Percentiles rank a stretch among this genome's conserved stretches.
Evolutionary conservation across 2,329 filamentous ascomycete species (phyloP).

Genomic region (Aspergillus udagawae): DNA sequence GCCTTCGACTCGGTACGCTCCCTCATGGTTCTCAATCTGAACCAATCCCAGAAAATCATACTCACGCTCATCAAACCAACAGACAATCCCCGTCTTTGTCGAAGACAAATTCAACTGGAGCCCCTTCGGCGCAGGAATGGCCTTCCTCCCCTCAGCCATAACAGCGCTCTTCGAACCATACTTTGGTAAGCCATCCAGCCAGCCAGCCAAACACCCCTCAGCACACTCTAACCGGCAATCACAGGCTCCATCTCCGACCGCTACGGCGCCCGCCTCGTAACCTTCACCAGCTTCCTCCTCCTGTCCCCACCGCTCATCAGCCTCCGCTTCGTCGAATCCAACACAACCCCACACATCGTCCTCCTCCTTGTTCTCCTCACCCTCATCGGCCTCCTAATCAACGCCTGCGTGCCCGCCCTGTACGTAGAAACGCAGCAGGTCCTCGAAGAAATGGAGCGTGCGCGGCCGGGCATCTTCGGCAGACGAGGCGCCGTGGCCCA

Average conservation of each 20-base stretch:
- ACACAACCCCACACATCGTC: slow-evolving; percentile 59
- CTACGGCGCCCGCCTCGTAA: slow-evolving; percentile 60
- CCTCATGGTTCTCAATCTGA: slow-evolving; percentile 13
- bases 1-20: slow-evolving; percentile 46
- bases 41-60: slow-evolving; percentile 5
- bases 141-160: slow-evolving; percentile 57
- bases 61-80: neutral
- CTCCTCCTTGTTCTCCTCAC: slow-evolving; percentile 61
- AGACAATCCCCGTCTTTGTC: slow-evolving; percentile 52
- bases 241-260: slow-evolving; percentile 50
- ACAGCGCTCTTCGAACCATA: slow-evolving; percentile 60
- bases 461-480: slow-evolving; percentile 64
- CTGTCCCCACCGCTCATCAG: slow-evolving; percentile 60
- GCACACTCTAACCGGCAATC: slow-evolving; percentile 2
- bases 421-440: slow-evolving; percentile 66
- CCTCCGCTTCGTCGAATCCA: slow-evolving; percentile 58
- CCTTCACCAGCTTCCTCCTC: slow-evolving; percentile 52
- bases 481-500: slow-evolving; percentile 55
- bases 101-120: slow-evolving; percentile 53
- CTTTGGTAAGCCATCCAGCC: slow-evolving; percentile 33
- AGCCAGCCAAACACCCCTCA: neutral
- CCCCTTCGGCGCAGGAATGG: slow-evolving; percentile 53
- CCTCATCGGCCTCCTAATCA: slow-evolving; percentile 56
- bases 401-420: slow-evolving; percentile 59
- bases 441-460: slow-evolving; percentile 54